Evolutionary conservation across 495 filamentous ascomycete genomes (phyloP).

Genomic region (Daldinia childiae): DNA sequence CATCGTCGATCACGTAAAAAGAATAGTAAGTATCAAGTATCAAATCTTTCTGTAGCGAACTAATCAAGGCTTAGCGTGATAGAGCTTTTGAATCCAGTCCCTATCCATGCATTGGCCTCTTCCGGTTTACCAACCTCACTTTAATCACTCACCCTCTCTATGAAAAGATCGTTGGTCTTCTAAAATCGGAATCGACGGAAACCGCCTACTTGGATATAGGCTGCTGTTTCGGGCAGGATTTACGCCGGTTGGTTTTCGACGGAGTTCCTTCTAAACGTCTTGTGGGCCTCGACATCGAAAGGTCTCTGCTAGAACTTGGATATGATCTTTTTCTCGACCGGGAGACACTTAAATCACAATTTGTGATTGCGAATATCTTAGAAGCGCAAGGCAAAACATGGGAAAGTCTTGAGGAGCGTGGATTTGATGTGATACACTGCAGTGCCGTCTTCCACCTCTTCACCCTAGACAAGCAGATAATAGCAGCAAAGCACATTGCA

Average conservation of each 20-base stretch:
- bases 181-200: slow-evolving; percentile 8
- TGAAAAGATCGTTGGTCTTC: slow-evolving; percentile 21
- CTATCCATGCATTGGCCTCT: slow-evolving; percentile 54
- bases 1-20: slow-evolving; percentile 40
- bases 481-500: slow-evolving; percentile 53
- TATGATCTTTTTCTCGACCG: slow-evolving; percentile 62
- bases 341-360: slow-evolving; percentile 54
- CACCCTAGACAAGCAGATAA: slow-evolving; percentile 55
- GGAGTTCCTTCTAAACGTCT: slow-evolving; percentile 53
- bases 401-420: slow-evolving; percentile 48
- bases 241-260: slow-evolving; percentile 56
- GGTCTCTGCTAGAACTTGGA: slow-evolving; percentile 62
- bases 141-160: slow-evolving; percentile 36
- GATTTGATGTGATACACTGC: slow-evolving; percentile 64
- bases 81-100: slow-evolving; percentile 45
- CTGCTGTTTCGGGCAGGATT: slow-evolving; percentile 58
- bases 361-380: slow-evolving; percentile 64
- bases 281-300: slow-evolving; percentile 58
- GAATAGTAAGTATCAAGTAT: slow-evolving; percentile 29
- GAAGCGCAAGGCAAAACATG: slow-evolving; percentile 50
- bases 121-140: slow-evolving; percentile 47
- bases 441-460: slow-evolving; percentile 68
- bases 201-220: slow-evolving; percentile 56
- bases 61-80: slow-evolving; percentile 43
- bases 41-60: not conserved